Percentiles rank a stretch among this genome's conserved stretches.
Conservation (phyloP, 164 flowering plant species). For the Stephania cephalantha region DNA sequence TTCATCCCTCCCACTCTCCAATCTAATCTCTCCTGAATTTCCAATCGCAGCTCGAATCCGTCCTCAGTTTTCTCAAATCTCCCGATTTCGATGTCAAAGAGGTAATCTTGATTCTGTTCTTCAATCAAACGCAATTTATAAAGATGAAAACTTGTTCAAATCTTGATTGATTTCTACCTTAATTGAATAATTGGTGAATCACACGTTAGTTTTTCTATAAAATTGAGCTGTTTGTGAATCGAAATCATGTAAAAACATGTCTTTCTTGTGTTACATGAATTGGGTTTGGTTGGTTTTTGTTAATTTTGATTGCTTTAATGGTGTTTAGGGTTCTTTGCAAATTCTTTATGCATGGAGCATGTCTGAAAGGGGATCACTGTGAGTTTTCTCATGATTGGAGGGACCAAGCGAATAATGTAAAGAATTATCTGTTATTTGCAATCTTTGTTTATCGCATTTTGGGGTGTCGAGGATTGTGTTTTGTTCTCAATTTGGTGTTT, state of each 20-base stretch:
- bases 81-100: conserved; percentile 27
- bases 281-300: background rate
- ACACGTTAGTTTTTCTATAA: background rate
- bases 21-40: background rate
- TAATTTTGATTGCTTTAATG: background rate
- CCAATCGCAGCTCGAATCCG: conserved; percentile 4
- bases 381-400: conserved; percentile 92
- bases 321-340: conserved; percentile 71
- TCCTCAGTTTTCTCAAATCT: background rate
- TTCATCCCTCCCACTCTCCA: background rate
- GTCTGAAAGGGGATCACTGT: conserved; percentile 88
- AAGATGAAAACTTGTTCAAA: background rate
- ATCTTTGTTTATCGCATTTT: background rate
- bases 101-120: conserved; percentile 15
- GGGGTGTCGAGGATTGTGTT: background rate
- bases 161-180: background rate
- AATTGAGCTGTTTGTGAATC: background rate
- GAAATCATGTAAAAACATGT: background rate
- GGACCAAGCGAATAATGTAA: conserved; percentile 71
- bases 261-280: background rate
- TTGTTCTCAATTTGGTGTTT: background rate
- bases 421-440: background rate
- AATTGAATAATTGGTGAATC: background rate
- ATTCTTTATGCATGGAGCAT: conserved; percentile 87
- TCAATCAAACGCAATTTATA: background rate